phyloP scores from a whole-genome alignment of 192 early-diverging fungal genomes.

The Pilaira anomala region DNA sequence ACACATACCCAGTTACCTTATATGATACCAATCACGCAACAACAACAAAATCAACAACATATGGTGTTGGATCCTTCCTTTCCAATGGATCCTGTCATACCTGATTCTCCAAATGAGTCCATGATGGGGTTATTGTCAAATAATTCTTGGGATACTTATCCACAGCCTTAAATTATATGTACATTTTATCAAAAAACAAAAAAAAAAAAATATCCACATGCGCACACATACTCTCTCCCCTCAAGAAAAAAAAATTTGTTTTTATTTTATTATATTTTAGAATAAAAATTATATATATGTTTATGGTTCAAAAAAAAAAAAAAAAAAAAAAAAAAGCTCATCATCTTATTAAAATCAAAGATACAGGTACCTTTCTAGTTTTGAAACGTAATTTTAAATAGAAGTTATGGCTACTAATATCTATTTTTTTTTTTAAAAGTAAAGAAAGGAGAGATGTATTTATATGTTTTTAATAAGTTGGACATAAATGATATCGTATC shows the following conservation, averaged over 20 bases:
- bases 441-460: too few relatives aligned
- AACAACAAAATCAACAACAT: conserved; percentile 1
- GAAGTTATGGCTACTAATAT: too few relatives aligned
- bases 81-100: conserved; percentile 11
- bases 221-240: too few relatives aligned
- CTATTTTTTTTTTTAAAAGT: too few relatives aligned
- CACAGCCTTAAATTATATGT: background rate
- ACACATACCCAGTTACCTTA: conserved; percentile 11
- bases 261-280: background rate
- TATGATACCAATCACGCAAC: conserved; percentile 6
- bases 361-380: too few relatives aligned
- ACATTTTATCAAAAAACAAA: background rate
- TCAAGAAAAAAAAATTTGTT: background rate
- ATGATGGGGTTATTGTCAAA: conserved; percentile 24
- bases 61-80: conserved; percentile 22
- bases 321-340: too few relatives aligned
- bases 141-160: conserved; percentile 1
- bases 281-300: background rate
- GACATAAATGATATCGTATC: too few relatives aligned
- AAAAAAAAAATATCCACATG: background rate
- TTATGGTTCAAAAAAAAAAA: too few relatives aligned
- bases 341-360: too few relatives aligned
- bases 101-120: conserved; percentile 15
- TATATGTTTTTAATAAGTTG: too few relatives aligned
- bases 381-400: too few relatives aligned